Evolutionary conservation across 148 eudicot species (phyloP).

Genomic region (Spergularia marina): DNA sequence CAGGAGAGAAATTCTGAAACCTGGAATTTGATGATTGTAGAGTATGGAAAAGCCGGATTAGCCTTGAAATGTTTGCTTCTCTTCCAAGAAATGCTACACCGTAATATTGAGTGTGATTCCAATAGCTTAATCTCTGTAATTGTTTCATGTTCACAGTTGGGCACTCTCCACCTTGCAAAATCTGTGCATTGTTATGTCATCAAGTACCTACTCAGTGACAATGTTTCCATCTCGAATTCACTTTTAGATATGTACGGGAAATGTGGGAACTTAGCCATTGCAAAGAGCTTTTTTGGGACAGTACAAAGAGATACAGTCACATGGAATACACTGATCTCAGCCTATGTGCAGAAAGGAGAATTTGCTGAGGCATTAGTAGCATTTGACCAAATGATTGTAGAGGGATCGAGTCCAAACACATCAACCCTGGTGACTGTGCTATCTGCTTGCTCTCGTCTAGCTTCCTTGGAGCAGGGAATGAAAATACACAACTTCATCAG

Average conservation of each 20-base stretch:
- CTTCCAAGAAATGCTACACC: conserved; percentile 52
- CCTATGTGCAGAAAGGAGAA: conserved; percentile 37
- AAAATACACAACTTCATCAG: conserved; percentile 44
- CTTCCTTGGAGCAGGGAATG: conserved; percentile 52
- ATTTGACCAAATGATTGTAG: conserved; percentile 49
- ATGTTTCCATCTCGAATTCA: conserved; percentile 53
- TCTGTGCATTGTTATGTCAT: conserved; percentile 62
- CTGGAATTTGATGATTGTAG: conserved; percentile 63
- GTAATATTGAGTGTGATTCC: conserved; percentile 35
- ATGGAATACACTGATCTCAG: conserved; percentile 62
- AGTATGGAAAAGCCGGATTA: conserved; percentile 44
- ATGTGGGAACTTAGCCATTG: conserved; percentile 37
- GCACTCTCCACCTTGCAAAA: conserved; percentile 36
- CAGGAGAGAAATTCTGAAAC: conserved; percentile 34
- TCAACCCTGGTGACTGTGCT: conserved; percentile 52
- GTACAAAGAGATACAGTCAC: conserved; percentile 46
- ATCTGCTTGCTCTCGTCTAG: conserved; percentile 56
- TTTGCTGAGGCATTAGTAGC: conserved; percentile 40
- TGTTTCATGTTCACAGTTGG: conserved; percentile 50
- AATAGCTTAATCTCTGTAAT: conserved; percentile 48
- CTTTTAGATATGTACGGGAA: conserved; percentile 66
- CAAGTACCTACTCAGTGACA: conserved; percentile 32
- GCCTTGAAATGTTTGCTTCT: conserved; percentile 36
- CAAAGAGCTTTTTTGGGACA: conserved; percentile 43
- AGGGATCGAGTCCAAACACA: conserved; percentile 47